Evolutionary conservation across 192 early-diverging fungal species (phyloP), one percentile per base, ranked within the genome.

Genomic region (Rhizoclosmatium globosum): DNA sequence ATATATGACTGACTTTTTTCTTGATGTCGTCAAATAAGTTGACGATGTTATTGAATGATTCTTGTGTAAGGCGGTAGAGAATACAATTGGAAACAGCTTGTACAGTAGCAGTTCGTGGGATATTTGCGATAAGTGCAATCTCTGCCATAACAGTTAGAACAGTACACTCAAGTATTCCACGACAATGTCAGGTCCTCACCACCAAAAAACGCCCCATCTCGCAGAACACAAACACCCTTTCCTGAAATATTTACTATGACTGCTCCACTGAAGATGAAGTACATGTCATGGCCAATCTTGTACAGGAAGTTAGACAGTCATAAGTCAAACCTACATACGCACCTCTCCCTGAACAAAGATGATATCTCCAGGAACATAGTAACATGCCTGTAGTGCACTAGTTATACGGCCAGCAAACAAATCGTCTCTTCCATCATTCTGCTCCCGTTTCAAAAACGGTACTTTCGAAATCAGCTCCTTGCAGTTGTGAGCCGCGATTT

Each of bases 401-500:
- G 84, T 85, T 39, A 89, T 82, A 9, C 79, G 75, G 13, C 85
- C 81, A 21, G 85, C 39, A 64, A 89, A 89, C 41, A 77, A 11
- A 46, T 80, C 78, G 58, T 89, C 87, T 11, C 83, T 78, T 43
- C 86, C 86, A 47, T 87, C 86, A 15, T 74, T 56, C 31, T 76
- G 68, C 15, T 76, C 76, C 4, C 84, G 71, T n/a, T 64, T 64
- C 47, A 89, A 68, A 70, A 89, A 89, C 48, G 81, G 83, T 17
- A 86, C 84, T 59, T 89, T 86, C 11, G 61, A 60, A 48, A 89
- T 84, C 45, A 89, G 69, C 17, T 85, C 81, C 21, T 76, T 47
- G 71, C 87, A 89, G 58, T 89, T 86, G 75, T 84, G 82, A 48
- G 82, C 65, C 3, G 83, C 77, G 68, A 89, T 89, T 79, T 85